Evolutionary conservation across 768 basidiomycete genomes (phyloP).

Genomic region (Botryobasidium botryosum): DNA sequence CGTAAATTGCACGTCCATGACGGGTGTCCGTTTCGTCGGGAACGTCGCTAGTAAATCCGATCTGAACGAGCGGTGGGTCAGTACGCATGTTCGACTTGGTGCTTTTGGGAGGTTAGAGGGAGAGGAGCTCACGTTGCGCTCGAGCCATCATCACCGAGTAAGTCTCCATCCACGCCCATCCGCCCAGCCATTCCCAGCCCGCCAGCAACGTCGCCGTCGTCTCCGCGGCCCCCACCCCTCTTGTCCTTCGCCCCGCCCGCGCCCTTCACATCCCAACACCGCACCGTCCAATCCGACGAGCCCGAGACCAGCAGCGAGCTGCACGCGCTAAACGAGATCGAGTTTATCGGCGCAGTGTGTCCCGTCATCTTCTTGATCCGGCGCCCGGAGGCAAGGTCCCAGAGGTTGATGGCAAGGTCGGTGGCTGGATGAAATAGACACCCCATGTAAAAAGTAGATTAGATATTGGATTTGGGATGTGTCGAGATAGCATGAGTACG

Average conservation of each 20-base stretch:
- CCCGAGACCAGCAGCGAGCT: conserved; percentile 83
- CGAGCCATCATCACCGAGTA: conserved; percentile 30
- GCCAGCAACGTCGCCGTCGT: conserved; percentile 14
- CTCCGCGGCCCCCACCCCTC: conserved; percentile 22
- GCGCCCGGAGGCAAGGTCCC: conserved; percentile 92
- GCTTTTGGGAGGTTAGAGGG: too few species aligned
- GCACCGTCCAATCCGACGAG: conserved; percentile 85
- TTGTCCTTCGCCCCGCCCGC: conserved; percentile 48
- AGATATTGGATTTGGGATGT: neutral
- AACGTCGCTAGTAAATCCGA: conserved; percentile 78
- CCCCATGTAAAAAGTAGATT: neutral
- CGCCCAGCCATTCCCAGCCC: conserved; percentile 13
- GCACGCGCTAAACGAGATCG: conserved; percentile 82
- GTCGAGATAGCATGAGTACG: conserved; percentile 11
- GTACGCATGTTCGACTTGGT: neutral
- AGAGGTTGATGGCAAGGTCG: conserved; percentile 85
- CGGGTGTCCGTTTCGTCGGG: conserved; percentile 89
- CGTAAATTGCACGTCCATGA: conserved; percentile 86
- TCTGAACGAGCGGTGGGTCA: conserved; percentile 25
- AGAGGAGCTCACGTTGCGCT: conserved; percentile 50
- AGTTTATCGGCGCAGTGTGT: conserved; percentile 77
- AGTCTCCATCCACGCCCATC: conserved; percentile 7
- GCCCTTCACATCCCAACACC: conserved; percentile 93
- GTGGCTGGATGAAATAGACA: conserved; percentile 46
- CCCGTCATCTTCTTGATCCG: conserved; percentile 94